Evolutionary conservation across 371 early-diverging fungal genomes (phyloP), one percentile per base, ranked within the genome.

Genomic region (Thermomucor indicae-seudaticae): DNA sequence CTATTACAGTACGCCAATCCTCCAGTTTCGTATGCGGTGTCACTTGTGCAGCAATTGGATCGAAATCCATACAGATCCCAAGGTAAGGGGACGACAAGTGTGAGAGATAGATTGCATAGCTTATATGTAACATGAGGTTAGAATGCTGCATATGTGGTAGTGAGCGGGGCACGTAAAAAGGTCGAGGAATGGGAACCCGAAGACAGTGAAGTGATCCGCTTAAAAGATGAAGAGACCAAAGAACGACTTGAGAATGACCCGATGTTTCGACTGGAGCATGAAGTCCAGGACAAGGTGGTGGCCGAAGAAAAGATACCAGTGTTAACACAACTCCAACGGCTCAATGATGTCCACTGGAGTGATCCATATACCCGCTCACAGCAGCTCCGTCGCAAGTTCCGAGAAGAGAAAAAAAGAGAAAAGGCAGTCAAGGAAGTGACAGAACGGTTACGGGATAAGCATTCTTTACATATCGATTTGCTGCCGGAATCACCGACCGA

Each of bases 1-100:
- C 31, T 96, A 95, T 64, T 87, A 85, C 60, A 80, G 85, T 32
- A 93, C 94, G 12, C 87, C 95, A 1, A 93, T 95, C 17, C 84
- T 77, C 57, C 84, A 84, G 48, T 95, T 96, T 64, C 81, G 93
- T 10, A 93, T 95, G 92, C 91, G 91, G 60, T 95, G 96, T 59
- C 92, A 91, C 54, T 65, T 91, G 29, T 96, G 97, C 58, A 64
- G 66, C 43, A 74, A 83, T 54, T 90, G 88, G 90, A 86, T 96
- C 27, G 95, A 92, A 60, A 92, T 96, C 24, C 92, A 86, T 17
- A 95, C 96, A 0, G 93, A 96, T 62, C 96, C 96, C n/a, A 92
- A 95, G 79, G 91, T 87, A 65, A n/a, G 8, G 6, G 8, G 24
- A 7, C 2, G 17, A 25, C 16, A 25, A 14, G 4, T 14, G 27